Evolutionary conservation across 495 filamentous ascomycete genomes (phyloP).

Genomic region (Melanomma pulvis-pyrius): DNA sequence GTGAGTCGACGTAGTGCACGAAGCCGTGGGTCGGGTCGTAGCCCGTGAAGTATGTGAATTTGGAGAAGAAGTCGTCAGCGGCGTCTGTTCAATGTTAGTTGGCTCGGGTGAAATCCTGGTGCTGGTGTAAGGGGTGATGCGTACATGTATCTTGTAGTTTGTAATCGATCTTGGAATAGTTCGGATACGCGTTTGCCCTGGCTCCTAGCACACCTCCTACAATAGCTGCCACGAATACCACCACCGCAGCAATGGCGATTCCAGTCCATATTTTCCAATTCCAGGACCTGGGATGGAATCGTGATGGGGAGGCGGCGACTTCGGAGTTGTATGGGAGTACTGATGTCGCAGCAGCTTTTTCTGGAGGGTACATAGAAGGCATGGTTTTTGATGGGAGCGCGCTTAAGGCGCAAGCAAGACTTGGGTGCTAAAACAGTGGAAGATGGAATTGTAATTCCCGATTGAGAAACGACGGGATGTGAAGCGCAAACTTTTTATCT

Average conservation of each 20-base stretch:
- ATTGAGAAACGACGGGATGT: not conserved
- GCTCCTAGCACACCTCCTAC: slow-evolving; percentile 46
- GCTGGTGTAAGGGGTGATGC: slow-evolving; percentile 4
- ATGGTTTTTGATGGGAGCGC: not conserved
- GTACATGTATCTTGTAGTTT: slow-evolving; percentile 54
- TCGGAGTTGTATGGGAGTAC: not conserved
- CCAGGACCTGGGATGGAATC: slow-evolving; percentile 59
- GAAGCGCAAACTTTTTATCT: not conserved
- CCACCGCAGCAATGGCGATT: slow-evolving; percentile 40
- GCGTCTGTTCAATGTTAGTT: slow-evolving; percentile 40
- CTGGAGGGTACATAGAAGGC: not conserved
- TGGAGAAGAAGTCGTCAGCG: slow-evolving; percentile 54
- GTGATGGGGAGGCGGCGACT: slow-evolving; percentile 7
- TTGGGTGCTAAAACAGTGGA: not conserved
- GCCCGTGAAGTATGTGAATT: slow-evolving; percentile 55
- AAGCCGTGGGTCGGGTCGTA: slow-evolving; percentile 43
- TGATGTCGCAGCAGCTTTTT: not conserved
- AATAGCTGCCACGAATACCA: slow-evolving; percentile 58
- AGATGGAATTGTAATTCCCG: not conserved
- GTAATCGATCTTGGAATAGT: slow-evolving; percentile 57
- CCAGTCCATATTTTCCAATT: slow-evolving; percentile 52
- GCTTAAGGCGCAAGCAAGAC: not conserved
- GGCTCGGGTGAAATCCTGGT: too few species aligned
- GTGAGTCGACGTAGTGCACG: slow-evolving; percentile 46
- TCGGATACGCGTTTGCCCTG: slow-evolving; percentile 55